Percentiles rank a stretch among this genome's conserved stretches.
phyloP scores from a whole-genome alignment of 345 rosid species.

The Luvunga scandens region DNA sequence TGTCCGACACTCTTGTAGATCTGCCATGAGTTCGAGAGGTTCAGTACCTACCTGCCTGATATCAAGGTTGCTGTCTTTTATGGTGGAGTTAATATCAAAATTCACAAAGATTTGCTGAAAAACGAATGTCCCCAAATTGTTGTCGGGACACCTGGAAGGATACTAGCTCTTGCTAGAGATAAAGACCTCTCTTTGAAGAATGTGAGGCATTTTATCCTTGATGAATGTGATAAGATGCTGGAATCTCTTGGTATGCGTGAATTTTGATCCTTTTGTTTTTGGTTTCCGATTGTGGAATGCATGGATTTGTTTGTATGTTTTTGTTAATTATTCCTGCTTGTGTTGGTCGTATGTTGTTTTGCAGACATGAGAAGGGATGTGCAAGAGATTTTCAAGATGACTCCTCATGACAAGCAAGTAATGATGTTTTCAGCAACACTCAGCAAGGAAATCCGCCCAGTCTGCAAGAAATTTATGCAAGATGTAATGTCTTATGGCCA shows the following conservation, averaged over 20 bases:
- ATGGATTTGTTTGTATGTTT: not conserved
- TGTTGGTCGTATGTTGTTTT: not conserved
- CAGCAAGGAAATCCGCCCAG: conserved; percentile 99
- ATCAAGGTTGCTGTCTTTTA: conserved; percentile 92
- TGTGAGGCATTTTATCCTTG: conserved; percentile 98
- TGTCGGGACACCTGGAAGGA: conserved; percentile 98
- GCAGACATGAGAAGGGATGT: conserved; percentile 98
- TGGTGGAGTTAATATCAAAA: conserved; percentile 89
- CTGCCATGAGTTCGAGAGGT: conserved; percentile 94
- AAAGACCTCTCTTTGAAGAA: conserved; percentile 96
- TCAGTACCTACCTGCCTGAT: conserved; percentile 91
- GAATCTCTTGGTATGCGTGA: conserved; percentile 80
- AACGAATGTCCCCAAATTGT: conserved; percentile 99
- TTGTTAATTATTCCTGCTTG: not conserved
- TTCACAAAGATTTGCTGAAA: conserved; percentile 87
- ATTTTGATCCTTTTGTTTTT: not conserved
- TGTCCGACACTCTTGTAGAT: conserved; percentile 40
- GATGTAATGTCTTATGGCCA: conserved; percentile 88
- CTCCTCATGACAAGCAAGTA: conserved; percentile 99
- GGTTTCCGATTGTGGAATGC: not conserved
- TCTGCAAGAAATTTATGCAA: conserved; percentile 99
- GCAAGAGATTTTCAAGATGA: conserved; percentile 98
- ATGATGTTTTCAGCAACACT: conserved; percentile 99
- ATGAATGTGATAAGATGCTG: conserved; percentile 99
- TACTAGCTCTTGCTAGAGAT: conserved; percentile 83